phyloP scores from a whole-genome alignment of 305 asterid species.

The Plantago coronopus region DNA sequence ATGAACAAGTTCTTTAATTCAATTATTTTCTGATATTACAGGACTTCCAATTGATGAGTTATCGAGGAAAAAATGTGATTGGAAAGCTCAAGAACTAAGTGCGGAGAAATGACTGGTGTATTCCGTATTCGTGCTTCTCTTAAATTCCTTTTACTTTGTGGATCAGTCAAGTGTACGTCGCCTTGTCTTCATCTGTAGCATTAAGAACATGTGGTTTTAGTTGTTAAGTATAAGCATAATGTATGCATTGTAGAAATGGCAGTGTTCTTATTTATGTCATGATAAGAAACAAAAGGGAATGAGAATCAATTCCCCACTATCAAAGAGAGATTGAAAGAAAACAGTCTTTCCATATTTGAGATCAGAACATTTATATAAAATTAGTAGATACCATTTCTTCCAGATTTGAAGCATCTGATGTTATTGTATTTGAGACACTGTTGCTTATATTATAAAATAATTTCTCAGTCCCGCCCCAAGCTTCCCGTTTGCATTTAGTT shows the following conservation, averaged over 20 bases:
- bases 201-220: no score
- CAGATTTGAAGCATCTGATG: slow-evolving; percentile 13
- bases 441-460: neutral
- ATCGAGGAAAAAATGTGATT: slow-evolving; percentile 75
- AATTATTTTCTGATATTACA: no score
- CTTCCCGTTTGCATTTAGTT: no score
- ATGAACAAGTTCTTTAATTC: no score
- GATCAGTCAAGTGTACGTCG: slow-evolving; percentile 1
- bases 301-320: slow-evolving; percentile 14
- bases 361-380: slow-evolving; percentile 6
- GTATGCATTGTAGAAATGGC: no score
- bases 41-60: no score
- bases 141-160: slow-evolving; percentile 20
- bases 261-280: slow-evolving; percentile 3
- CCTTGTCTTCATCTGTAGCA: no score
- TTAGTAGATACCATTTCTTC: neutral
- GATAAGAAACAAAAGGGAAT: neutral
- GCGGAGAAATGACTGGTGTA: slow-evolving; percentile 74
- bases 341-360: slow-evolving; percentile 5
- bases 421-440: slow-evolving; percentile 7
- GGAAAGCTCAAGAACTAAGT: slow-evolving; percentile 62
- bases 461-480: no score
- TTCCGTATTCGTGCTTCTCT: slow-evolving; percentile 70
- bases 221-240: no score
- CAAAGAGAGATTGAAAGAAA: neutral